Percentiles rank a stretch among this genome's conserved stretches.
phyloP scores from a whole-genome alignment of 2,329 filamentous ascomycete species.

The Microdochium paspali region DNA sequence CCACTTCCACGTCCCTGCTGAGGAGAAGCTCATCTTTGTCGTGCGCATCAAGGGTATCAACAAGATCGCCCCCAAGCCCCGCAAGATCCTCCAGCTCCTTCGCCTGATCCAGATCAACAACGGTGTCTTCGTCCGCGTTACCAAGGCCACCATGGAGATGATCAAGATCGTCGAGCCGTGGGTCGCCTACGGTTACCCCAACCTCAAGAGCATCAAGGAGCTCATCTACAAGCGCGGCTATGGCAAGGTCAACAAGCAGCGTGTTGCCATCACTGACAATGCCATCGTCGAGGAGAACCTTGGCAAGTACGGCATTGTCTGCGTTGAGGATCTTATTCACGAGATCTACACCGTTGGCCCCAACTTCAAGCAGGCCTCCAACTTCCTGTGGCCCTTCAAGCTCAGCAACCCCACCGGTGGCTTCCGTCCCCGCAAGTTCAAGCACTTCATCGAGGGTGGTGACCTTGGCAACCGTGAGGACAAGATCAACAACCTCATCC shows the following conservation, averaged over 20 bases:
- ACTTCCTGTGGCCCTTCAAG: constrained; percentile 99
- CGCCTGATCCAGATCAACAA: constrained; percentile 99
- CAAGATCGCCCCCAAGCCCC: constrained; percentile 99
- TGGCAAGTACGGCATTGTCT: constrained; percentile 98
- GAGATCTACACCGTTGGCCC: constrained; percentile 98
- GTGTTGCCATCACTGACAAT: constrained; percentile 94
- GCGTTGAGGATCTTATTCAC: constrained; percentile 98
- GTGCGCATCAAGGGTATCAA: constrained; percentile 99
- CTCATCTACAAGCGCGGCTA: constrained; percentile 99
- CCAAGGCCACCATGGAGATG: constrained; percentile 97
- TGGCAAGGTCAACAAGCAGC: constrained; percentile 98
- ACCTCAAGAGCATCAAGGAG: constrained; percentile 98
- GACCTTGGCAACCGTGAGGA: constrained; percentile 98
- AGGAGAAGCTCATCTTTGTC: constrained; percentile 95
- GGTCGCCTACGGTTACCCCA: constrained; percentile 98
- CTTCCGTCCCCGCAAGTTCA: constrained; percentile 96
- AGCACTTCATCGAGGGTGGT: constrained; percentile 98
- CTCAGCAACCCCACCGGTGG: constrained; percentile 96
- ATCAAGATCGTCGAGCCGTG: constrained; percentile 97
- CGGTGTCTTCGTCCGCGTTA: constrained; percentile 94
- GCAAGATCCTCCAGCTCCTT: constrained; percentile 99
- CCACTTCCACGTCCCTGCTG: constrained; percentile 87
- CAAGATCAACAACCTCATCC: constrained; percentile 90
- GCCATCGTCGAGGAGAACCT: constrained; percentile 93
- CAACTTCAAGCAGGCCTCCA: constrained; percentile 99